Evolutionary conservation across 192 early-diverging fungal genomes (phyloP).

Genomic region (Coemansia sp.): DNA sequence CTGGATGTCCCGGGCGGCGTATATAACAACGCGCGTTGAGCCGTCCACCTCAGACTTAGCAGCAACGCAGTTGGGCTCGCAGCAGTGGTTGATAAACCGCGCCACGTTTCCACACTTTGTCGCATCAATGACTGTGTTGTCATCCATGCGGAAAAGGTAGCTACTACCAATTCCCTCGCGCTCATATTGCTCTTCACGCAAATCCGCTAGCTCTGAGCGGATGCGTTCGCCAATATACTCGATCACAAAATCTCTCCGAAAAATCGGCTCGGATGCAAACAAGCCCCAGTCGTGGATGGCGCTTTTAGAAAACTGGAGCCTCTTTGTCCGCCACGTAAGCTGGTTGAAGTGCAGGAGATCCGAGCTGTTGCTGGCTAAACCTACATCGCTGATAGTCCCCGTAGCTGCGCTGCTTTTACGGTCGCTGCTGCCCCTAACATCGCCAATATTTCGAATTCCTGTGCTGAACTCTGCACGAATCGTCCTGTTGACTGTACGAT

Average conservation of each 20-base stretch:
- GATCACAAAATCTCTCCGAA: conserved; percentile 92
- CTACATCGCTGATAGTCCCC: neutral
- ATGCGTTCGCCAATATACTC: conserved; percentile 98
- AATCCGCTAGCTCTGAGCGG: conserved; percentile 90
- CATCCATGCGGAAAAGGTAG: conserved; percentile 96
- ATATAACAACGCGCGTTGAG: conserved; percentile 96
- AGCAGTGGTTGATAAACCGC: conserved; percentile 98
- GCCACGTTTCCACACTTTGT: conserved; percentile 97
- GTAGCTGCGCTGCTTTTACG: conserved; percentile 15
- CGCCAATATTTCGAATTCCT: conserved; percentile 59
- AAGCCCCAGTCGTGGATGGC: conserved; percentile 98
- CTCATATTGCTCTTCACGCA: conserved; percentile 92
- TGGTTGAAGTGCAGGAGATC: conserved; percentile 91
- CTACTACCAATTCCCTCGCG: conserved; percentile 88
- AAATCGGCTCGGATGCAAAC: conserved; percentile 93
- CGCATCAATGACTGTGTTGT: conserved; percentile 94
- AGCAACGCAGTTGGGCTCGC: conserved; percentile 98
- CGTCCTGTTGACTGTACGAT: conserved; percentile 67
- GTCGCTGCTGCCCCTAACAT: conserved; percentile 18
- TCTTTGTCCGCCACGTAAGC: conserved; percentile 87
- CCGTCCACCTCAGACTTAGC: conserved; percentile 90
- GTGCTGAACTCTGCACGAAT: conserved; percentile 59
- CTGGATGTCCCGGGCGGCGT: conserved; percentile 91
- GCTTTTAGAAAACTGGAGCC: conserved; percentile 87
- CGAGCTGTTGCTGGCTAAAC: conserved; percentile 27